Base-by-base conservation (phyloP, 192 early-diverging fungal species). In the Thamnidium elegans region DNA sequence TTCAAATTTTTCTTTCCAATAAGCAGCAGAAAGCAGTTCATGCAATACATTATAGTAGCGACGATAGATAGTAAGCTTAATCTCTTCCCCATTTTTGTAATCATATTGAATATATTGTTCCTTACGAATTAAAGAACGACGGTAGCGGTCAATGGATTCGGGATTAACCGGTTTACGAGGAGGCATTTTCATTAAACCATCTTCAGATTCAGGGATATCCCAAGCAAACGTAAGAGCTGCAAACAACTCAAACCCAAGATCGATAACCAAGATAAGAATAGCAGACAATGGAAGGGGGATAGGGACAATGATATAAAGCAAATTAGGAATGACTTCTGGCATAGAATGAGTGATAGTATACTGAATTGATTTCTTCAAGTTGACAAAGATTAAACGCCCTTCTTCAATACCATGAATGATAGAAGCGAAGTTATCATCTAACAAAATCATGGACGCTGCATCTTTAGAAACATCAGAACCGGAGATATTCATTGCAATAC, bases 371-470 rank as follows among this genome's bases (percentile, higher is more conserved):
- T 99, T 99, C 71, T 94, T 94, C 60, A 99, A 75, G 78, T 99
- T 99, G 72, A 83, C 80, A 77, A 99, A 99, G 67, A 99, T 96
- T 53, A 97, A 75, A 14, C 96, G 87, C 44, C 95, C 96, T 71
- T 99, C 93, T 73, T 92, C 89, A 71, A 99, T 95, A 70, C 94
- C 96, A 26, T 80, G 73, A 47, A 99, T 89, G 47, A 90, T 91
- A 9, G 92, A 92, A 13, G 96, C 93, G 89, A 99, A 99, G 84
- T 99, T 97, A 76, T 99, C 94, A 75, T 99, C 95, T 43, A 99
- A 73, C 55, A 99, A 78, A 70, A 99, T 95, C 96, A 99, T 99
- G 52, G 93, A 82, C 20, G 96, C 96, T 7, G 92, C 92, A 65
- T 95, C 94, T 75, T 99, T 99, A 36, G 92, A 92, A 23, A 97